Percentiles rank a stretch among this genome's conserved stretches.
These are phyloP conservation scores for Malus hybrid DNA, from an alignment of 331 rosid species.

Conservation along the genomic window DNA sequence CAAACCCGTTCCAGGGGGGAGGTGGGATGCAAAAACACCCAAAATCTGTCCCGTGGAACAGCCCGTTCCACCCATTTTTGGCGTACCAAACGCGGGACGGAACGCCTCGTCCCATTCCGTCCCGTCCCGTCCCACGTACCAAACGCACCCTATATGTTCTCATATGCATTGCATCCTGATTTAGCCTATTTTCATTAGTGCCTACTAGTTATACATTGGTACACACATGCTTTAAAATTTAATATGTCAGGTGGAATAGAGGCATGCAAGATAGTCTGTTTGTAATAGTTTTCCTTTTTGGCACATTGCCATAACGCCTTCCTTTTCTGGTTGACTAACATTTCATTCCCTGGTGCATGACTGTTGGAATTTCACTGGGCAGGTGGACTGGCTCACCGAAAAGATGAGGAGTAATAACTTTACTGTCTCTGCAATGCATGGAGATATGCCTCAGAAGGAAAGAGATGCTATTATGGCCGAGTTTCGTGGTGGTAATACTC, in stretches of 20 bases:
- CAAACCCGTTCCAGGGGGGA: no score
- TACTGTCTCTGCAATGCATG: constrained; percentile 56
- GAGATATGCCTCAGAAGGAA: constrained; percentile 98
- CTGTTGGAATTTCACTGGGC: constrained; percentile 8
- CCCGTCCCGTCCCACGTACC: no score
- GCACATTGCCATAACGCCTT: background rate
- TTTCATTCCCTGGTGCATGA: background rate
- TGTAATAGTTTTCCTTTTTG: background rate
- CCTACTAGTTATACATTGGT: background rate
- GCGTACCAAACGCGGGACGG: no score
- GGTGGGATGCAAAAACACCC: no score
- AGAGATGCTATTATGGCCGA: constrained; percentile 95
- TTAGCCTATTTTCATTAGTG: background rate
- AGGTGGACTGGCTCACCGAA: constrained; percentile 65
- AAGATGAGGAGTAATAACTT: constrained; percentile 64
- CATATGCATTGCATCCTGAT: background rate
- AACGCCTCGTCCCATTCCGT: no score
- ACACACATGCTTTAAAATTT: background rate
- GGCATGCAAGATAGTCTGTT: background rate
- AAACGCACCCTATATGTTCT: background rate
- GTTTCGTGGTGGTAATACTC: constrained; percentile 82
- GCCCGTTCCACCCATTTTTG: no score
- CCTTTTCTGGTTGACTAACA: background rate
- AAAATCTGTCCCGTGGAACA: no score
- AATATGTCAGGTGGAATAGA: background rate